Conservation (phyloP, 2,329 filamentous ascomycete species). For the Colletotrichum musicola region DNA sequence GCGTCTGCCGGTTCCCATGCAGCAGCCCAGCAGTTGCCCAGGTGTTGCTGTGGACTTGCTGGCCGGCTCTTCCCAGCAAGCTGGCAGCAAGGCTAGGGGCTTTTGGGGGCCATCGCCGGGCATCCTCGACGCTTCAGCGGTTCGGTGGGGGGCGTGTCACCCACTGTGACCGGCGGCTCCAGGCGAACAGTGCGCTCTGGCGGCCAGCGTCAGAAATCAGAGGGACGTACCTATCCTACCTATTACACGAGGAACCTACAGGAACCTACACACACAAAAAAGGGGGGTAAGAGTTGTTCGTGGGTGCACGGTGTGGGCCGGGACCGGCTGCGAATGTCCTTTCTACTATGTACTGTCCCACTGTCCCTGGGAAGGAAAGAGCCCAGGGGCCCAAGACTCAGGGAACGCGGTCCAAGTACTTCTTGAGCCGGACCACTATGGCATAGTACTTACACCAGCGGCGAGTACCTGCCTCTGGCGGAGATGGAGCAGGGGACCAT, state of each 20-base stretch:
- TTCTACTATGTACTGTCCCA: background rate
- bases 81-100: slow-evolving; percentile 19
- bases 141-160: slow-evolving; percentile 29
- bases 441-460: background rate
- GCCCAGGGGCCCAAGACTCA: background rate
- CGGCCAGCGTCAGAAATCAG: slow-evolving; percentile 16
- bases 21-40: too few species aligned
- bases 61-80: slow-evolving; percentile 11
- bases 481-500: slow-evolving; percentile 29
- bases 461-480: background rate
- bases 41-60: background rate
- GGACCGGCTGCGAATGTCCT: slow-evolving; percentile 9
- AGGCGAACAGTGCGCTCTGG: slow-evolving; percentile 21
- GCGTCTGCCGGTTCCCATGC: too few species aligned
- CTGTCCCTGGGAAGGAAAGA: background rate
- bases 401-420: background rate
- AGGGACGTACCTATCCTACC: background rate
- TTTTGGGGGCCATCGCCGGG: slow-evolving; percentile 37
- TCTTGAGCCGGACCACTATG: background rate
- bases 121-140: slow-evolving; percentile 32
- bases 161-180: slow-evolving; percentile 21
- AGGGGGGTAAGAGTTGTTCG: slow-evolving; percentile 5
- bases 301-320: slow-evolving; percentile 11
- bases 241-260: too few species aligned
- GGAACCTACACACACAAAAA: background rate